These are phyloP conservation scores for Xylariaceae sp. DNA, from an alignment of 2,329 filamentous ascomycete genomes.

Conservation along the genomic window DNA sequence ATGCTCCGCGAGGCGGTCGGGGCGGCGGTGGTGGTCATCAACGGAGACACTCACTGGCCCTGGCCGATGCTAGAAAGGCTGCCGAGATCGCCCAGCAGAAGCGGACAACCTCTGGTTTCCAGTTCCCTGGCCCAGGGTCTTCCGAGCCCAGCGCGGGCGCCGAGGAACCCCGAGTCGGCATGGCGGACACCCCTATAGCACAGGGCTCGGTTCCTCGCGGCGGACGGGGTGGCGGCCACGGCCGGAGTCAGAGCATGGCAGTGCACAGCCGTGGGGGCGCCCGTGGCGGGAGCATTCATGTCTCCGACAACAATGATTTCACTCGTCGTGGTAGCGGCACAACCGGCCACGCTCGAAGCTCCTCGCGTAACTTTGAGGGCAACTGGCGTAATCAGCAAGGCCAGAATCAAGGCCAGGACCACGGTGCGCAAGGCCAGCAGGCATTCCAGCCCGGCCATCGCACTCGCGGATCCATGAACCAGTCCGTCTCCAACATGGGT, in stretches of 20 bases:
- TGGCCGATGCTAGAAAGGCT: slow-evolving; percentile 95
- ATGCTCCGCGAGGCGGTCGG: slow-evolving; percentile 64
- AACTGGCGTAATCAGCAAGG: slow-evolving; percentile 82
- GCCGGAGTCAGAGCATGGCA: slow-evolving; percentile 88
- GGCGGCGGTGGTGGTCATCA: slow-evolving; percentile 67
- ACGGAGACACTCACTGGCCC: slow-evolving; percentile 85
- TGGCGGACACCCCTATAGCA: slow-evolving; percentile 31
- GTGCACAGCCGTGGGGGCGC: slow-evolving; percentile 61
- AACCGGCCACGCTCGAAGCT: slow-evolving; percentile 66
- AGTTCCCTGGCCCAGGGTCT: slow-evolving; percentile 76
- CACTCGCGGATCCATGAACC: slow-evolving; percentile 73
- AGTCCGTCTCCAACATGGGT: slow-evolving; percentile 75
- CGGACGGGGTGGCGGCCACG: slow-evolving; percentile 52
- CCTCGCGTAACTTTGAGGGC: slow-evolving; percentile 91
- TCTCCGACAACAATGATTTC: slow-evolving; percentile 54
- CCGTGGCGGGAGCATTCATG: slow-evolving; percentile 53
- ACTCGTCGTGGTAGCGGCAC: slow-evolving; percentile 63
- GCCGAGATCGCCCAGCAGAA: slow-evolving; percentile 96
- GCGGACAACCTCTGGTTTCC: slow-evolving; percentile 85
- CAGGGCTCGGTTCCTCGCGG: slow-evolving; percentile 41
- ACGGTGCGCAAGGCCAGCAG: slow-evolving; percentile 45
- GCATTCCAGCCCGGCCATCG: slow-evolving; percentile 92
- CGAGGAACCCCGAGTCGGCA: slow-evolving; percentile 49
- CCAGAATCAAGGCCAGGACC: slow-evolving; percentile 61
- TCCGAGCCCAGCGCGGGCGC: slow-evolving; percentile 46